Evolutionary conservation across 768 basidiomycete species (phyloP), one percentile per base, ranked within the genome.

Genomic region (Naganishia kalamii): DNA sequence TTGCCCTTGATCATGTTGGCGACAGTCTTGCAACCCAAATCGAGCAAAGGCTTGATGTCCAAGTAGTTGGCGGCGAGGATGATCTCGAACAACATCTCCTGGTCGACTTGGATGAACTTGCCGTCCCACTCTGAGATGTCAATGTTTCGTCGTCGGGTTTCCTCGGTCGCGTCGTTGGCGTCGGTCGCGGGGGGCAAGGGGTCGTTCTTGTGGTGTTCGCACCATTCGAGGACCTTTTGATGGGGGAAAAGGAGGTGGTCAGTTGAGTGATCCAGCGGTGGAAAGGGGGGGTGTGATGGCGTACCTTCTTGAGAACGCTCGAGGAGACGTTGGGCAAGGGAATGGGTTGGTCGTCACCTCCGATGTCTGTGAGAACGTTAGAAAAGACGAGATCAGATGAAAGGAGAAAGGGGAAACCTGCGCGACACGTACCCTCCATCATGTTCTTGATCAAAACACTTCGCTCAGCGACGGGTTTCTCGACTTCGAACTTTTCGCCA

Each of bases 1-100:
- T 99, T 99, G 35, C 96, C 96, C 82, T 99, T 98, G 85, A 99
- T 98, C 96, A 98, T 99, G 84, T 98, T 98, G 15, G 96, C 96
- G 4, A 96, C 93, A 3, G 92, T 96, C 83, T 96, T 94, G 85
- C 93, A 96, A 1, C 93, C 93, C 65, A 96, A 91, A 75, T 96
- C 93, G 70, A 98, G 86, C 51, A 98, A 85, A 23, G 93, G 88
- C 82, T 98, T 98, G 84, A 99, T 98, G 76, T 99, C 96, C 71
- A 99, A 88, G 81, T 99, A 99, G 83, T 99, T 99, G 69, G 96
- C 96, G 11, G 96, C 96, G 62, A 98, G 87, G 79, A 98, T 99
- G 78, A 98, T 99, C 82, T 99, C 96, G 71, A 98, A 98, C 6
- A 99, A 84, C 94, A 98, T 98, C 81, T 98, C 96, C 80, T 98